Evolutionary conservation across 176 grass and related monocot species (phyloP), one percentile per base, ranked within the genome.

Genomic region (Avena insularis): DNA sequence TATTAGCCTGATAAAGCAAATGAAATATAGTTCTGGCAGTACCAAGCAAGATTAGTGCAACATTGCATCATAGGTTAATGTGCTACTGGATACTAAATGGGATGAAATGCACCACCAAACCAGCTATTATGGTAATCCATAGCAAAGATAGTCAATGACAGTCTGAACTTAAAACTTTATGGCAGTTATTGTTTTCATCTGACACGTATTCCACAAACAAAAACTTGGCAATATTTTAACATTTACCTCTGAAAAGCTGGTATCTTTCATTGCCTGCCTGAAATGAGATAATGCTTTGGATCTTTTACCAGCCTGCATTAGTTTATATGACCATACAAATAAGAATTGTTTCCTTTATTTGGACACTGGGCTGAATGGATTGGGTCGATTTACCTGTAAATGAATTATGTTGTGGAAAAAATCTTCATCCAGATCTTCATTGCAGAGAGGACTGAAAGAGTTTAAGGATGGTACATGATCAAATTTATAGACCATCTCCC

Each of bases 341-440:
- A 79, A 92, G 68, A 61, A 38, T 60, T 73, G 21, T 5, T 16
- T 47, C 9, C 35, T 62, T 48, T 54, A 9, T 87, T 43, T 83
- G 20, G 21, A 31, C 45, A 27, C 2, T 71, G 19, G 66, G 53
- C 15, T 64, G 43, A 49, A 29, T 19, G 71, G 79, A 84, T 75
- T 54, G 80, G 83, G 61, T 88, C 89, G 81, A 71, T 9, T 92
- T 94, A 98, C 96, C 91, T 98, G 93, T 57, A 98, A 92, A 90
- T 98, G 96, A 88, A 90, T 84, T 88, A 98, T 94, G 83, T 92
- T 95, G 66, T 87, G 92, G 77, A 98, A 98, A 90, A 98, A 98
- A 84, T 98, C 93, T 5, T 93, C 92, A 90, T 98, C 93, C 46
- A 88, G 87, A 85, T 98, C 96, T 33, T 92, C 88, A 75, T 89